Evolutionary conservation across 2,329 filamentous ascomycete genomes (phyloP), one percentile per base, ranked within the genome.

Genomic region (Cladobotryum mycophilum): DNA sequence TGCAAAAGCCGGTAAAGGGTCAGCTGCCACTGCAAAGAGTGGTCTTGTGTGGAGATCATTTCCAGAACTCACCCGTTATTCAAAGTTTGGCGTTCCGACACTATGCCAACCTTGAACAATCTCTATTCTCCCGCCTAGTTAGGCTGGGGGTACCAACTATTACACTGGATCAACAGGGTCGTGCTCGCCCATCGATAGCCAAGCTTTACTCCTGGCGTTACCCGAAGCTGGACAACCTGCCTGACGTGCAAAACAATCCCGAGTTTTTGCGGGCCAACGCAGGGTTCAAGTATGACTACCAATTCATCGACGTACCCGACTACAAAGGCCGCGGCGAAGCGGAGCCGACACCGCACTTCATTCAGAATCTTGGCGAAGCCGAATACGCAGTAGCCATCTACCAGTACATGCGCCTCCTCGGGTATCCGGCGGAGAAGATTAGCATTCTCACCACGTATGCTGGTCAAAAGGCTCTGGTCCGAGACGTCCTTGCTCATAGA

Each of bases 371-470:
- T 41, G 93, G 93, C 43, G 93, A 99, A 70, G 93, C 93, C 2
- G 95, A 99, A 70, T 99, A 97, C 65, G 88, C 90, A 2, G 93
- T 97, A 22, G 93, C 93, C 3, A 79, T 99, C 30, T 99, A 85
- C 70, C 90, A 96, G 71, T 99, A 97, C 67, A 97, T 99, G 93
- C 85, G 93, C 17, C 76, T 99, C 17, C 81, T 99, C 4, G 93
- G 92, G 15, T 99, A 99, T 60, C 89, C 93, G 5, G 87, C 88
- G 1, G 68, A 73, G 15, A 81, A 86, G 63, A 96, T 99, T 61
- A 89, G 82, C 45, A 96, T 99, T 53, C 75, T 99, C 49, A 87
- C 91, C 2, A 95, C 92, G 0, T 99, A 99, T 66, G 90, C 93
- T 14, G 93, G 93, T 3, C 93, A 99, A 66, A 79, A 85, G 53